Conservation (phyloP, 1,284 basidiomycete species). For the Tilletia indica region DNA sequence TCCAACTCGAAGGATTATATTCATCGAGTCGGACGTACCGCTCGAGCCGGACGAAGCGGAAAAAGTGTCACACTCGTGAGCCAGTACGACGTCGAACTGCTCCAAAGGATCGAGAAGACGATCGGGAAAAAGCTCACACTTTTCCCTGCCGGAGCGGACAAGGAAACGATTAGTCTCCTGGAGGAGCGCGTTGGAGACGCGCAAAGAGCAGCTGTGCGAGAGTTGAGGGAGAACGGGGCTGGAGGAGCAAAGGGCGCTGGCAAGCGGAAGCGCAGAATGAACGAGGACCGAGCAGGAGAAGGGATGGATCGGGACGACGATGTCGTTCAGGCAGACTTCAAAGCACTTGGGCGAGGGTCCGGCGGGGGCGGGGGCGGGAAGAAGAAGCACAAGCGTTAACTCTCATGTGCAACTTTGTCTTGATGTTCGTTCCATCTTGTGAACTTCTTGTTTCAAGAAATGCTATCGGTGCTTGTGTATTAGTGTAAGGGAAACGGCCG, state of each 20-base stretch:
- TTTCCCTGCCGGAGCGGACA: slow-evolving; percentile 74
- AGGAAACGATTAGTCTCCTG: slow-evolving; percentile 83
- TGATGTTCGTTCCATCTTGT: too few species aligned
- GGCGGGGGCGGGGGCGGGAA: not conserved
- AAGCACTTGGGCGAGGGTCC: slow-evolving; percentile 1
- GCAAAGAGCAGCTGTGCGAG: slow-evolving; percentile 74
- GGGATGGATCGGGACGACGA: slow-evolving; percentile 55
- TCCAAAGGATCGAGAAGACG: slow-evolving; percentile 79
- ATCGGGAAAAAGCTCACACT: slow-evolving; percentile 88
- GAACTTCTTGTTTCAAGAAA: too few species aligned
- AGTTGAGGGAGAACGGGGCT: slow-evolving; percentile 58
- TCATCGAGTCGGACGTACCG: slow-evolving; percentile 94
- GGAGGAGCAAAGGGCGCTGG: slow-evolving; percentile 46
- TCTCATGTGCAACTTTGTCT: too few species aligned
- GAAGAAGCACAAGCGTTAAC: not conserved
- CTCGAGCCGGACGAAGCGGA: slow-evolving; percentile 89
- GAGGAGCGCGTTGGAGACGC: slow-evolving; percentile 89
- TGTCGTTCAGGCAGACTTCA: not conserved
- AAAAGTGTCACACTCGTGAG: slow-evolving; percentile 95
- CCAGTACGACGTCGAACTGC: slow-evolving; percentile 95
- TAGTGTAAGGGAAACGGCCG: not conserved
- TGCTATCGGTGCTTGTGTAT: too few species aligned
- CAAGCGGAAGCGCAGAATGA: slow-evolving; percentile 36
- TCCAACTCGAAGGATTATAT: slow-evolving; percentile 99
- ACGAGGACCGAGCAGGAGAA: slow-evolving; percentile 33